Evolutionary conservation across 1,284 basidiomycete species (phyloP).

Genomic region (Boletus hoseneyae): DNA sequence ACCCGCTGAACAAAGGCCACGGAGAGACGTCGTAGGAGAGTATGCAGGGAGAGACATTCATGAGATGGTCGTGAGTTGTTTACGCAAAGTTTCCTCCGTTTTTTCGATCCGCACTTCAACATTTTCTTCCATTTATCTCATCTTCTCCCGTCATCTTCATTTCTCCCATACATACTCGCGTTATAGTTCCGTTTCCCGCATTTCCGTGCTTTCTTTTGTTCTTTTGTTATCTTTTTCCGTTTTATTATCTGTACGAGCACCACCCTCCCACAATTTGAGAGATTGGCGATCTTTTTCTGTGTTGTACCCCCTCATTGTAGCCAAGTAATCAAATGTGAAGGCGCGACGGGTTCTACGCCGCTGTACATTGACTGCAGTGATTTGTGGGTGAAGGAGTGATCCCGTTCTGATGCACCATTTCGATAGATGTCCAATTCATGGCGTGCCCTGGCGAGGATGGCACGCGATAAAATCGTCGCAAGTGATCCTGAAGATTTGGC

Average conservation of each 20-base stretch:
- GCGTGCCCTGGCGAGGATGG: conserved; percentile 75
- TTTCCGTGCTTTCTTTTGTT: conserved; percentile 24
- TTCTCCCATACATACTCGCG: conserved; percentile 14
- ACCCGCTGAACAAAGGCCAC: conserved; percentile 67
- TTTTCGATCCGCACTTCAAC: conserved; percentile 10
- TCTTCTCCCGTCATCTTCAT: conserved; percentile 6
- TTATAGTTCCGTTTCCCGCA: conserved; percentile 22
- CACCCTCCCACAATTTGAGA: conserved; percentile 4
- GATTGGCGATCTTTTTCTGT: conserved; percentile 16
- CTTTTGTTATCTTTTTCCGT: conserved; percentile 25
- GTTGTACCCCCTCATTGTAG: conserved; percentile 25
- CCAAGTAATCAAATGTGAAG: conserved; percentile 23
- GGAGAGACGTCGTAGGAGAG: conserved; percentile 67
- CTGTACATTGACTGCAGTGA: background rate
- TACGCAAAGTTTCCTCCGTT: conserved; percentile 14
- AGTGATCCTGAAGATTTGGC: conserved; percentile 63
- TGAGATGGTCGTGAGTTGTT: conserved; percentile 64
- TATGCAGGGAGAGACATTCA: conserved; percentile 70
- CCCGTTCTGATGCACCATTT: conserved; percentile 15
- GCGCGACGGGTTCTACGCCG: background rate
- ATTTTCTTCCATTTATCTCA: conserved; percentile 8
- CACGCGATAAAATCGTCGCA: conserved; percentile 67
- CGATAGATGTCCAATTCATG: conserved; percentile 79
- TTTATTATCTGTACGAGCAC: conserved; percentile 22
- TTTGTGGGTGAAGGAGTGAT: conserved; percentile 1